Conservation (phyloP, 2,329 filamentous ascomycete genomes). For the Pseudocercospora crystallina region DNA sequence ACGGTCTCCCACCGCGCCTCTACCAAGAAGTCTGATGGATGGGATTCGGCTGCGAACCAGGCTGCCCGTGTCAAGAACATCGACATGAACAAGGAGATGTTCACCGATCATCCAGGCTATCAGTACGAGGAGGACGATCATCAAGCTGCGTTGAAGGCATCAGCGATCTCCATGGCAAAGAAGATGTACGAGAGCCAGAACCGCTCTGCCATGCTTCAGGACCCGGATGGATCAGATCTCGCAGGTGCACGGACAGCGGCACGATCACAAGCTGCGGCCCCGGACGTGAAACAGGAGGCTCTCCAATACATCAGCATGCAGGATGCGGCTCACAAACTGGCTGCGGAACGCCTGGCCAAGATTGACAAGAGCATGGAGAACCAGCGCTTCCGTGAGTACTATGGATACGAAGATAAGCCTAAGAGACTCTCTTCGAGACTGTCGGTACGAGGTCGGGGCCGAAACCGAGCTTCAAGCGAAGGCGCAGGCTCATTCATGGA, state of each 20-base stretch:
- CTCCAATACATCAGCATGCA: constrained; percentile 65
- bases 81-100: constrained; percentile 73
- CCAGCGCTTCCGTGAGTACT: constrained; percentile 72
- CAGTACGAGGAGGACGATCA: constrained; percentile 74
- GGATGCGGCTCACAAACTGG: constrained; percentile 82
- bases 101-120: constrained; percentile 67
- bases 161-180: constrained; percentile 85
- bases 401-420: constrained; percentile 60
- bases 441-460: constrained; percentile 56
- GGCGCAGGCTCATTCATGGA: constrained; percentile 43
- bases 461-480: constrained; percentile 67
- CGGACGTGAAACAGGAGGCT: constrained; percentile 55
- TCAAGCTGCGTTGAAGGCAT: constrained; percentile 73
- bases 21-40: constrained; percentile 30
- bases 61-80: constrained; percentile 64
- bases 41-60: constrained; percentile 54
- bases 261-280: constrained; percentile 31
- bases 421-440: constrained; percentile 52
- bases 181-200: constrained; percentile 73
- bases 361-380: constrained; percentile 68
- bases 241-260: constrained; percentile 30
- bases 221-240: constrained; percentile 21
- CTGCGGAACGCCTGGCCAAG: constrained; percentile 77
- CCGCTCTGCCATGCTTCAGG: constrained; percentile 23
- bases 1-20: constrained; percentile 59